Percentiles rank a stretch among this genome's conserved stretches.
phyloP scores from a whole-genome alignment of 352 stramenopile genomes.

The Globisporangium camurandrum region DNA sequence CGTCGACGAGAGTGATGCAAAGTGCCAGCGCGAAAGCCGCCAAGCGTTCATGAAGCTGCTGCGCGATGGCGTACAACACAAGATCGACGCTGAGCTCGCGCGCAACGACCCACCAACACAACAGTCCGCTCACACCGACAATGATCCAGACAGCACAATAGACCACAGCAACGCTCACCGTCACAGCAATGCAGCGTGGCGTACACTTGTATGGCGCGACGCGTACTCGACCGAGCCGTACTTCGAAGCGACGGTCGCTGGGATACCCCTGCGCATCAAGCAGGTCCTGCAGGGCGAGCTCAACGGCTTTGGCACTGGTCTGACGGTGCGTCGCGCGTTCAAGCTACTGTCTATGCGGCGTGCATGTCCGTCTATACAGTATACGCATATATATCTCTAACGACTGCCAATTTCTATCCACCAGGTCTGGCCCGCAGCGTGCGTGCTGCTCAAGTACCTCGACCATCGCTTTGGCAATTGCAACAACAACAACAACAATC shows the following conservation, averaged over 20 bases:
- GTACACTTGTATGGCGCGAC: conserved; percentile 71
- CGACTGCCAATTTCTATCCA: too few relatives aligned
- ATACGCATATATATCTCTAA: background rate
- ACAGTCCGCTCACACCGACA: background rate
- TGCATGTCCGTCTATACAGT: background rate
- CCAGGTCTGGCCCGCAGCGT: conserved; percentile 75
- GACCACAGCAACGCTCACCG: background rate
- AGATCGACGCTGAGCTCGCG: conserved; percentile 23
- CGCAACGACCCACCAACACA: too few relatives aligned
- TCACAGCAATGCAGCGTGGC: conserved; percentile 21
- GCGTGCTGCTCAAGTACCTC: conserved; percentile 72
- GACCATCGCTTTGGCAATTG: conserved; percentile 60
- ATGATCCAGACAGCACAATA: background rate
- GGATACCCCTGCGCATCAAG: conserved; percentile 43
- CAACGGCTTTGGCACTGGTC: conserved; percentile 68
- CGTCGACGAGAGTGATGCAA: too few relatives aligned
- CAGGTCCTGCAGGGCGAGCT: conserved; percentile 76
- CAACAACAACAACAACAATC: too few relatives aligned
- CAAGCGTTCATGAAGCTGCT: conserved; percentile 48
- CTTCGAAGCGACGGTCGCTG: conserved; percentile 44
- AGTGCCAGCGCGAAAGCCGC: conserved; percentile 12
- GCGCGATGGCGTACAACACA: conserved; percentile 49
- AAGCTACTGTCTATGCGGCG: background rate
- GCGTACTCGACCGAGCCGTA: conserved; percentile 56
- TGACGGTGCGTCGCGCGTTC: conserved; percentile 36